A percentile compares a stretch with the other conserved stretches of the same genome.
Evolutionary conservation across 2,329 filamentous ascomycete genomes (phyloP).

Genomic region (Trichoderma arundinaceum): DNA sequence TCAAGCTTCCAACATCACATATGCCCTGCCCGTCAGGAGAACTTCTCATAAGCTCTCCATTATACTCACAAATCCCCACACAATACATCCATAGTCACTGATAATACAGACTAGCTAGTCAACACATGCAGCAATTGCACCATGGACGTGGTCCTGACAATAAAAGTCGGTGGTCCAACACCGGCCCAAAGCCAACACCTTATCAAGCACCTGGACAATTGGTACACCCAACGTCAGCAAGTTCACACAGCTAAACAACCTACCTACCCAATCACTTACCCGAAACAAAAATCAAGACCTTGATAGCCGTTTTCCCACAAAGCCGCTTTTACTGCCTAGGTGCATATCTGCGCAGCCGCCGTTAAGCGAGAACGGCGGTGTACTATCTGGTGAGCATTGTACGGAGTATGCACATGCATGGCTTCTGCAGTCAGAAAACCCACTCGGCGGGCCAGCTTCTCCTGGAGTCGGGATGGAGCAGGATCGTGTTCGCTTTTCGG

Average conservation of each 20-base stretch:
- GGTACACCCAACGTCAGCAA: too few relatives aligned
- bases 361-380: slow-evolving; percentile 27
- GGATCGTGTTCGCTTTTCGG: not conserved
- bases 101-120: too few relatives aligned
- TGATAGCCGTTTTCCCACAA: not conserved
- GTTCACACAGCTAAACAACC: too few relatives aligned
- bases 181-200: not conserved
- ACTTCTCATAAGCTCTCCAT: not conserved
- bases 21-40: not conserved
- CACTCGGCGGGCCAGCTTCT: slow-evolving; percentile 19
- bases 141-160: not conserved
- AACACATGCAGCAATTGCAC: too few relatives aligned
- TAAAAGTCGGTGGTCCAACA: not conserved
- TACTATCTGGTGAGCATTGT: not conserved
- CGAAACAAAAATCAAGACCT: too few relatives aligned
- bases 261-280: too few relatives aligned
- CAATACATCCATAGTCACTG: too few relatives aligned
- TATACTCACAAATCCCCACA: not conserved
- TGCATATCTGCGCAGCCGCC: not conserved
- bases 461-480: not conserved
- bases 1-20: not conserved
- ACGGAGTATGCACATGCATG: not conserved
- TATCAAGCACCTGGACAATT: not conserved
- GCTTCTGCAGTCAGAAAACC: slow-evolving; percentile 20
- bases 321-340: not conserved